phyloP scores from a whole-genome alignment of 163 green algal genomes.

The Prototheca stagnorum region DNA sequence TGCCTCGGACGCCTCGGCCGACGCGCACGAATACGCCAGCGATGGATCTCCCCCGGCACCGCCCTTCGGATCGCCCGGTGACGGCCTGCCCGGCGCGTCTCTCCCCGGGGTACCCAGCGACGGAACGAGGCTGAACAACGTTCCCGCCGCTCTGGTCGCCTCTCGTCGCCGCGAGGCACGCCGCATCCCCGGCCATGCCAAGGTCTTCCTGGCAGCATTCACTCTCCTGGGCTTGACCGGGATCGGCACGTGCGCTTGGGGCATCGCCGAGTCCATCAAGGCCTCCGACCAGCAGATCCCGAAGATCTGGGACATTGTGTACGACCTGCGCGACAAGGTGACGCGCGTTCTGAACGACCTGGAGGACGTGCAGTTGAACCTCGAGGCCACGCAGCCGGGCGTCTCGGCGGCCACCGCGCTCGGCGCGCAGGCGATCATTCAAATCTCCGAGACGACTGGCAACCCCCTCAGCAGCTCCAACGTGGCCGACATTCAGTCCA shows the following conservation, averaged over 20 bases:
- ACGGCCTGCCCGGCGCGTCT: no score
- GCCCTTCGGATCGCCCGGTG: no score
- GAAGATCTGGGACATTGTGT: slow-evolving; percentile 5
- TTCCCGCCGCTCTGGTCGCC: no score
- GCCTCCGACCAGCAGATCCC: slow-evolving; percentile 2
- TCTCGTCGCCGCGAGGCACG: slow-evolving; percentile 1
- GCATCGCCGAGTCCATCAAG: slow-evolving; percentile 1
- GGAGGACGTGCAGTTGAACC: not conserved
- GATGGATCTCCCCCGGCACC: no score
- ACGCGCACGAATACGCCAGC: no score
- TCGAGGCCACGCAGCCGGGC: not conserved
- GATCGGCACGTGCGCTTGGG: slow-evolving; percentile 1
- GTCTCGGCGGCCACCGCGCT: not conserved
- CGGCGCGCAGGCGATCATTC: not conserved
- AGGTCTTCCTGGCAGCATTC: no score
- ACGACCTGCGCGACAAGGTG: not conserved
- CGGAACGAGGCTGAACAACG: no score
- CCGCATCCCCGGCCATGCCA: not conserved
- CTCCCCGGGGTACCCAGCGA: no score
- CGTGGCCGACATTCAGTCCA: not conserved
- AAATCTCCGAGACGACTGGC: no score
- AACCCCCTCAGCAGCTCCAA: no score
- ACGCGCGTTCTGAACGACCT: not conserved
- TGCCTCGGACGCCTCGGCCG: no score
- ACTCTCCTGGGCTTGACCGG: no score